Base-by-base conservation (phyloP, 768 basidiomycete species). In the Kwoniella pini region DNA sequence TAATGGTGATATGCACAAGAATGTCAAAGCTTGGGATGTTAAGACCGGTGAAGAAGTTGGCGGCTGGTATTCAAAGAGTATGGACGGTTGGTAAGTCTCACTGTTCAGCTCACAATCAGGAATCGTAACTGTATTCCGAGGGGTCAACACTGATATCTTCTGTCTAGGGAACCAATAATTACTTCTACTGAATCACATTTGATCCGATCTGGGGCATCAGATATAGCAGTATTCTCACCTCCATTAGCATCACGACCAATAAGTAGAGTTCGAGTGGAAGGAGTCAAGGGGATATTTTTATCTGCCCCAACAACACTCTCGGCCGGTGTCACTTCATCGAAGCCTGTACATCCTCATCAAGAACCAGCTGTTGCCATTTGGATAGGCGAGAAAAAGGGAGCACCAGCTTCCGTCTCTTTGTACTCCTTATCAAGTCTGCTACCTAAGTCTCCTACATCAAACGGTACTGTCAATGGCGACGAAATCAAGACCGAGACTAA, bases 371-470 rank as follows among this genome's bases (percentile, higher is more conserved):
- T 99, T n/a, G 95, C 94, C 3, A 84, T 95, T 11, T 99, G 97
- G 75, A 82, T 94, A 38, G 88, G 86, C 0, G 95, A 98, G 83
- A 92, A 92, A 83, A 96, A 96, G 83, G 95, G 94, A 48, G 85
- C 87, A 11, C 95, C 95, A 2, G 94, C 91, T 0, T 87, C 84
- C 68, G 84, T 98, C 78, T 88, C 87, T 78, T 87, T 97, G 53
- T 92, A 88, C 76, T 84, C 87, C 55, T 82, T 98, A 48, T 80
- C 84, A 44, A 65, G 72, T 13, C 66, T 81, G 19, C 17, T 71
- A 17, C 65, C 74, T 1, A 55, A 54, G 30, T 22, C 27, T 21
- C 30, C 36, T 13, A 38, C 48, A 9, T 27, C 58, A 15, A 42
- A 38, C 7, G 59, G 45, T 5, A 52, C 36, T 21, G 63, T 17